These are phyloP conservation scores for Hordeum marinum DNA, from an alignment of 176 grass and related monocot species.

Conservation along the genomic window DNA sequence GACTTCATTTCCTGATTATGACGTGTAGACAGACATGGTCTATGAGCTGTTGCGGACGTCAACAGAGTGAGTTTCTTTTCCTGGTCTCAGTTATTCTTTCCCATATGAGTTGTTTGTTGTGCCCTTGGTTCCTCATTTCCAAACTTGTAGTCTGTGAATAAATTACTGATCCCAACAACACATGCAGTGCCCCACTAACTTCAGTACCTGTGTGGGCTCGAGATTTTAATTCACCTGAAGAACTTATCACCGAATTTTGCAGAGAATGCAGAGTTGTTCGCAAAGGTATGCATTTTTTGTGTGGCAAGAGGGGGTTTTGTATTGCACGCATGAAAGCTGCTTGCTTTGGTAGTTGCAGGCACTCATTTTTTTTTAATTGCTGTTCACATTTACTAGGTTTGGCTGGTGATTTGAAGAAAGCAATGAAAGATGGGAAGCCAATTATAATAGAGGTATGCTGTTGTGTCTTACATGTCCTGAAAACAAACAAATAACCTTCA, in stretches of 20 bases:
- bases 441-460: slow-evolving; percentile 88
- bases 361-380: not conserved
- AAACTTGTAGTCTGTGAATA: not conserved
- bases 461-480: not conserved
- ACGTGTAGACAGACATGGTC: slow-evolving; percentile 94
- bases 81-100: not conserved
- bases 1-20: slow-evolving; percentile 25
- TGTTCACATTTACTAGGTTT: slow-evolving; percentile 51
- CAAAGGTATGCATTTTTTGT: slow-evolving; percentile 56
- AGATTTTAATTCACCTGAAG: slow-evolving; percentile 83
- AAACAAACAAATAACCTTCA: not conserved
- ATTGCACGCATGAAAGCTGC: not conserved
- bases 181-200: slow-evolving; percentile 82
- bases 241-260: slow-evolving; percentile 95
- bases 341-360: not conserved
- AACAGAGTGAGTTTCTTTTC: slow-evolving; percentile 62
- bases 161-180: not conserved
- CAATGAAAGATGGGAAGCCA: slow-evolving; percentile 99
- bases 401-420: slow-evolving; percentile 99
- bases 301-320: not conserved
- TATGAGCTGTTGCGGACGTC: slow-evolving; percentile 90
- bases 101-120: not conserved
- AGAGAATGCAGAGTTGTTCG: slow-evolving; percentile 98
- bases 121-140: not conserved
- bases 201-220: slow-evolving; percentile 88